Evolutionary conservation across 169 alveolate genomes (phyloP).

Genomic region (Eimeria sp.): DNA sequence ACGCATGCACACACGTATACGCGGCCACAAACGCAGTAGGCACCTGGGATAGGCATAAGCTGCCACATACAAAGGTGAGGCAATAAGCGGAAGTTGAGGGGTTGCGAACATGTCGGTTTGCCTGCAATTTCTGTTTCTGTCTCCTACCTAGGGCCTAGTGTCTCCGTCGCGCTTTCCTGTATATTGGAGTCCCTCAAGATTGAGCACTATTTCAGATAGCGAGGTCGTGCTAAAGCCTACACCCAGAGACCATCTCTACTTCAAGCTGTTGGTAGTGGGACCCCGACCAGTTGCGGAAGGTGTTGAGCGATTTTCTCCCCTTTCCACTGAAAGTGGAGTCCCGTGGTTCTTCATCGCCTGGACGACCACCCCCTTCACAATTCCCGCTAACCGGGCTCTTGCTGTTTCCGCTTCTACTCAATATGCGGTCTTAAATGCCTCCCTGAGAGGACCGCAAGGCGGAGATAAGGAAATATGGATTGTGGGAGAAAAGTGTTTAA

Average conservation of each 20-base stretch:
- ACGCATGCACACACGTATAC: background rate
- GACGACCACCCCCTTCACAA: slow-evolving; percentile 90
- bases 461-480: slow-evolving; percentile 23
- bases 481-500: slow-evolving; percentile 48
- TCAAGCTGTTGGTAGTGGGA: slow-evolving; percentile 15
- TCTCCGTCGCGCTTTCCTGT: slow-evolving; percentile 64
- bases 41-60: background rate
- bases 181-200: slow-evolving; percentile 43
- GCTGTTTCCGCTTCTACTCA: slow-evolving; percentile 81
- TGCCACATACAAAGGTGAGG: background rate
- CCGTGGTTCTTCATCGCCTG: slow-evolving; percentile 85
- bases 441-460: background rate
- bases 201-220: slow-evolving; percentile 48
- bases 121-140: background rate
- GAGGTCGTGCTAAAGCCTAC: slow-evolving; percentile 62
- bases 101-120: background rate
- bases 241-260: slow-evolving; percentile 34
- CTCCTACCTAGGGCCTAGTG: slow-evolving; percentile 54
- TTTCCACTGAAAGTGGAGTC: background rate
- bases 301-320: background rate
- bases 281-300: slow-evolving; percentile 9
- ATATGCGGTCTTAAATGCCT: slow-evolving; percentile 74
- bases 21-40: background rate
- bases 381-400: slow-evolving; percentile 89
- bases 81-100: background rate